Evolutionary conservation across 768 basidiomycete species (phyloP).

Genomic region (Phlebiopsis gigantea): DNA sequence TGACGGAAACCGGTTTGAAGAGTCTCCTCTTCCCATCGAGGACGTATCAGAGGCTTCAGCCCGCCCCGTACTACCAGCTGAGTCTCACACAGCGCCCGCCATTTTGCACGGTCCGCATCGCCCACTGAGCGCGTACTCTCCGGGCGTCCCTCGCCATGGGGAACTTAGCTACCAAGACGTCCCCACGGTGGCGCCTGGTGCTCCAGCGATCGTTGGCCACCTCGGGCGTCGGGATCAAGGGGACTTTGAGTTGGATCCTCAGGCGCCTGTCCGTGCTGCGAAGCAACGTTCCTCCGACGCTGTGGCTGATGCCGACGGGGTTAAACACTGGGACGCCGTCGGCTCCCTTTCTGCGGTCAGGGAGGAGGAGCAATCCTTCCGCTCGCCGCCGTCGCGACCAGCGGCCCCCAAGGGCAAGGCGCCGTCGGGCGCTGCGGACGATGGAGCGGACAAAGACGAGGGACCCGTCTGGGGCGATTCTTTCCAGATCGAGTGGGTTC

Average conservation of each 20-base stretch:
- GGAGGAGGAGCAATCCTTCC: conserved; percentile 20
- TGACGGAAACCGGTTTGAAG: conserved; percentile 36
- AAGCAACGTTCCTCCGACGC: conserved; percentile 12
- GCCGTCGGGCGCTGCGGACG: not conserved
- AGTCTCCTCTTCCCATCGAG: conserved; percentile 34
- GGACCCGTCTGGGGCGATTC: conserved; percentile 59
- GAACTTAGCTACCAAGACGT: conserved; percentile 14
- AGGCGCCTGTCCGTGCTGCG: conserved; percentile 35
- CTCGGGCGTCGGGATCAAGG: not conserved
- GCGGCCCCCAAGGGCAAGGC: not conserved
- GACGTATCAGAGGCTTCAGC: conserved; percentile 2
- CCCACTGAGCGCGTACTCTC: conserved; percentile 25
- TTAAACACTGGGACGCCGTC: conserved; percentile 7
- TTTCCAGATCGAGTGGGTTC: conserved; percentile 83
- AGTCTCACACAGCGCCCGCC: conserved; percentile 45
- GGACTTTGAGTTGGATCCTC: conserved; percentile 35
- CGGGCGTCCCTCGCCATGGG: conserved; percentile 19
- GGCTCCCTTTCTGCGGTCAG: conserved; percentile 14
- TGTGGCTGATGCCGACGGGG: conserved; percentile 5
- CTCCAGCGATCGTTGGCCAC: conserved; percentile 2
- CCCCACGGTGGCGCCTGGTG: conserved; percentile 1
- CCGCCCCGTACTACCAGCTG: conserved; percentile 8
- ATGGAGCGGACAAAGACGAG: conserved; percentile 18
- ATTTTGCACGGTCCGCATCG: conserved; percentile 37
- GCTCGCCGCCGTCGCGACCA: conserved; percentile 7